Evolutionary conservation across 495 filamentous ascomycete genomes (phyloP), one percentile per base, ranked within the genome.

Genomic region (Aspergillus heteromorphus): DNA sequence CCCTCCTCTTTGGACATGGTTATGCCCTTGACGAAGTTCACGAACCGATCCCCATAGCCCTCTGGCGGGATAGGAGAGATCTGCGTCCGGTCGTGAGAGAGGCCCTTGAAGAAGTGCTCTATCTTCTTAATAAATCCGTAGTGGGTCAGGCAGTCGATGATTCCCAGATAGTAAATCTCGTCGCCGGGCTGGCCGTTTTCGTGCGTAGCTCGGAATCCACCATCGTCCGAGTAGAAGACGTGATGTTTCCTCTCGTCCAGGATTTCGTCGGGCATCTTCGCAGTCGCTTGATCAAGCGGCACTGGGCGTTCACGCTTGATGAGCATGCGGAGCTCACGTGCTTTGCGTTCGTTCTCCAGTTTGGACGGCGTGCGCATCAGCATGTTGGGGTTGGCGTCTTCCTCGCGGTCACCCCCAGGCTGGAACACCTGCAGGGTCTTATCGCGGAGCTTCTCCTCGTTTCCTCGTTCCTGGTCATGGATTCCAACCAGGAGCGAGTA

Each of bases 81-180:
- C 58, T 95, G 86, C 20, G 79, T 80, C 58, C 89, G 85, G 63
- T 90, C 83, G 61, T 84, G 77, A 7, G 85, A 88, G 40, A 97
- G 76, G 27, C 95, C 92, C 72, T 97, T 96, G 85, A 89, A 88
- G 70, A 96, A 92, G 67, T 95, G 82, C 69, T 97, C 92, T 10
- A 88, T 75, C 55, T 88, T 87, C 70, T 97, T 98, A 66, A 92
- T 76, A 43, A 87, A 83, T 50, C 87, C 89, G 65, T 96, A 96
- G 71, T 96, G 89, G 36, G 93, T 99, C 64, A 99, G 72, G 67
- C 92, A 97, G 69, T 97, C 95, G 65, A 97, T 97, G 57, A 99
- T 93, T 10, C 93, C 93, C 6, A 99, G 80, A 65, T 97, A 99
- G 63, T 97, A 99, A 29, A 99, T 91, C 71, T 95, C 90, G 51